These are phyloP conservation scores for Camellia oleifera DNA, from an alignment of 179 eudicot genomes.

Conservation along the genomic window DNA sequence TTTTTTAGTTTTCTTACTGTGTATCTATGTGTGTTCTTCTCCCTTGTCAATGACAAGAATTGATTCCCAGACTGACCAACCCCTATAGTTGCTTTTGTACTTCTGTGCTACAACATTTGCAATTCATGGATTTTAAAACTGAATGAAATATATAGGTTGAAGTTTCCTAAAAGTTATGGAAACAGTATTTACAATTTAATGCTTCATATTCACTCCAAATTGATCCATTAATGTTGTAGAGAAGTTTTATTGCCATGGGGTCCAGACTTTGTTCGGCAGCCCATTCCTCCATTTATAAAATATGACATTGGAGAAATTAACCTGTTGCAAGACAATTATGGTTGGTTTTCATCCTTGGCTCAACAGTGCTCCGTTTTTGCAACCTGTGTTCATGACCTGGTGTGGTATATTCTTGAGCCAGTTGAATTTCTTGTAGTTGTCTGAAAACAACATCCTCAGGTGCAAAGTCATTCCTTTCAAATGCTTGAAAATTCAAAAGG, in stretches of 20 bases:
- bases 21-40: not conserved
- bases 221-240: not conserved
- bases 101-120: not conserved
- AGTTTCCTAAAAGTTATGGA: not conserved
- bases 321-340: too few relatives aligned
- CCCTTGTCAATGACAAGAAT: not conserved
- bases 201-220: not conserved
- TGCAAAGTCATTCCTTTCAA: not conserved
- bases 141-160: not conserved
- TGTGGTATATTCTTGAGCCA: not conserved
- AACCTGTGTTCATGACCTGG: too few relatives aligned
- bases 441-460: not conserved
- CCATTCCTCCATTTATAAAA: not conserved
- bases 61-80: not conserved
- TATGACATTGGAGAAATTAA: not conserved
- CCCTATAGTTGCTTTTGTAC: not conserved
- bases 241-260: not conserved
- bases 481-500: not conserved
- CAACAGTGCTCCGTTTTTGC: too few relatives aligned
- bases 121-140: not conserved
- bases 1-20: not conserved
- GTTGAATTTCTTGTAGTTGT: not conserved
- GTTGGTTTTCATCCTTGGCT: too few relatives aligned
- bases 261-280: too few relatives aligned
- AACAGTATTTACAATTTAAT: not conserved